Evolutionary conservation across 371 early-diverging fungal genomes (phyloP).

Genomic region (Mortierella sp.): DNA sequence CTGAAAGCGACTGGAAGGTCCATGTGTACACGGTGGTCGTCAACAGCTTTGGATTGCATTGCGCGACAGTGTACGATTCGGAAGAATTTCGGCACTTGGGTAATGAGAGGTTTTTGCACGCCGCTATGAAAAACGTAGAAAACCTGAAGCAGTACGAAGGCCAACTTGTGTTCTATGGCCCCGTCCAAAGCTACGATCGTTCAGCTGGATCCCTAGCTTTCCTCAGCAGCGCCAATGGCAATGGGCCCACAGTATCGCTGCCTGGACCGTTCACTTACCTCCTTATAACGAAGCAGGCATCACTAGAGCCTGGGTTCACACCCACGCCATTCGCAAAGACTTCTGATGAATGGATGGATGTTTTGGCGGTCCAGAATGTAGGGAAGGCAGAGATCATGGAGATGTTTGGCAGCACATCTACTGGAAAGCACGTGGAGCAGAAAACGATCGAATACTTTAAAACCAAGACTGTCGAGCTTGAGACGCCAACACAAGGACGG

Average conservation of each 20-base stretch:
- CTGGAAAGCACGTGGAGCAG: constrained; percentile 35
- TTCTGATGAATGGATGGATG: constrained; percentile 51
- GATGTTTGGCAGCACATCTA: constrained; percentile 45
- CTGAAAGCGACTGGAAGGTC: constrained; percentile 7
- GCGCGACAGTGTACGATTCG: constrained; percentile 53
- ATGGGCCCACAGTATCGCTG: constrained; percentile 13
- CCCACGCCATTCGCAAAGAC: constrained; percentile 47
- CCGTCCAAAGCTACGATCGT: constrained; percentile 21
- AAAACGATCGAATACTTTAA: constrained; percentile 42
- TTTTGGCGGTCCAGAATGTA: constrained; percentile 48
- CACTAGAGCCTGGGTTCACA: constrained; percentile 49
- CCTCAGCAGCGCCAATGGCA: background rate
- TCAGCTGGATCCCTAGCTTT: background rate
- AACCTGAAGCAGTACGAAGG: constrained; percentile 45
- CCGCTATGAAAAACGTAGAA: constrained; percentile 54
- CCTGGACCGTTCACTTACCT: constrained; percentile 52
- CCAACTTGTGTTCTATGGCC: constrained; percentile 25
- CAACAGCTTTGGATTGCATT: constrained; percentile 52
- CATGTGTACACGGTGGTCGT: constrained; percentile 45
- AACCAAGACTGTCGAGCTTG: constrained; percentile 33
- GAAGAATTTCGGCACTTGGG: constrained; percentile 52
- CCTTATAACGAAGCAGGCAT: constrained; percentile 49
- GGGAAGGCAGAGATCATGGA: constrained; percentile 33
- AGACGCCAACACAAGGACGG: constrained; percentile 32
- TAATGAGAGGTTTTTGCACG: constrained; percentile 48